Conservation (phyloP, 768 basidiomycete genomes). For the Mycena chlorophos region DNA sequence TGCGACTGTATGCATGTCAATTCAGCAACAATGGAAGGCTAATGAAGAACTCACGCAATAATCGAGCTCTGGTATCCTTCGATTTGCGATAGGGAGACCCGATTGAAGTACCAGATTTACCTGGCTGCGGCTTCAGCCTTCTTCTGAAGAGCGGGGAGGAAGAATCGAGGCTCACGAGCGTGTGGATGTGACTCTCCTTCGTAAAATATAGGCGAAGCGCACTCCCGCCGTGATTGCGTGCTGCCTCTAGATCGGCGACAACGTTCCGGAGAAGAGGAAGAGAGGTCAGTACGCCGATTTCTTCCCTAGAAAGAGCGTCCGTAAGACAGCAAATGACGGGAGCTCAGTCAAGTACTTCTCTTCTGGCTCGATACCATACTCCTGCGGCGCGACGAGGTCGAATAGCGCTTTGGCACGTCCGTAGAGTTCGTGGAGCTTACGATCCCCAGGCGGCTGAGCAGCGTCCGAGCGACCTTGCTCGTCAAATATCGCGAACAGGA, state of each 20-base stretch:
- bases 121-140: too few relatives aligned
- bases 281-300: constrained; percentile 94
- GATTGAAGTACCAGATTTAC: constrained; percentile 93
- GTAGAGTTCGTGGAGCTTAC: constrained; percentile 92
- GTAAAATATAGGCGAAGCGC: constrained; percentile 92
- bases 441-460: constrained; percentile 60
- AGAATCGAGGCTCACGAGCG: too few relatives aligned
- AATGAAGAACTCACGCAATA: constrained; percentile 78
- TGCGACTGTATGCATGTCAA: constrained; percentile 59
- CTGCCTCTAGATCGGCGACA: constrained; percentile 88
- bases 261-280: constrained; percentile 91
- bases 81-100: constrained; percentile 92
- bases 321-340: not conserved
- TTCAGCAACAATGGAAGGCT: constrained; percentile 1
- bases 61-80: constrained; percentile 93
- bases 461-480: constrained; percentile 61
- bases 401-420: constrained; percentile 94
- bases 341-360: constrained; percentile 60
- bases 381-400: constrained; percentile 96
- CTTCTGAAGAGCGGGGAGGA: too few relatives aligned
- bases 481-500: constrained; percentile 88
- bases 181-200: constrained; percentile 94
- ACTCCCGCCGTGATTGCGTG: constrained; percentile 80
- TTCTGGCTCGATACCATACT: constrained; percentile 94
- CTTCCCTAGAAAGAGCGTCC: constrained; percentile 56